Base-by-base conservation (phyloP, 768 basidiomycete genomes). In the Suillus spraguei region DNA sequence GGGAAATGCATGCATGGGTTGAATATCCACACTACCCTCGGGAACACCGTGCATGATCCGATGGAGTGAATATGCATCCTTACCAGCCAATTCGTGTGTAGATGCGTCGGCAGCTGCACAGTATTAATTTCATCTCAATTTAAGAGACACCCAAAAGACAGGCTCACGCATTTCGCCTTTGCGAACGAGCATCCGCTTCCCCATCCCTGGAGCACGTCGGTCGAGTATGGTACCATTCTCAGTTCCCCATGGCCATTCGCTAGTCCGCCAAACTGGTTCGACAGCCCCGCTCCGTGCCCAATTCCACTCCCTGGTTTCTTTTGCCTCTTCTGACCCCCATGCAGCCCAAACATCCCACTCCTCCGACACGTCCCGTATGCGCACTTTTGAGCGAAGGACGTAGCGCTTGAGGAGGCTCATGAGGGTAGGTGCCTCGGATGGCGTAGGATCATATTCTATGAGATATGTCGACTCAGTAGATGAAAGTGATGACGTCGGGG, bases 361-460 rank as follows among this genome's bases (percentile, higher is more conserved):
- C 1, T 85, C 83, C 5, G 92, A 87, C 5, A 89, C 89, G 70
- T 94, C 90, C 60, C 85, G 82, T 28, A 98, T 79, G 71, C 89
- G 90, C 42, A 98, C 94, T 71, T 94, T 96, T 16, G 95, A 90
- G 6, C 97, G 89, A 1, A 99, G 84, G 46, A 96, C 83, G 74
- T 91, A 92, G 14, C 89, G 87, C 70, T 93, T 95, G 65, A 99
- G 81, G 63, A 91, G 78, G n/a, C 87, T 71, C 16, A 88, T 74
- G 35, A 97, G 80, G 0, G 89, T 75, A 1, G 83, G 82, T 8
- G 85, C 83, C 66, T 87, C 84, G 35, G 88, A 83, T 1, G 83
- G 73, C 54, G 86, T 79, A 13, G 85, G 76, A 72, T 95, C 87
- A 70, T 89, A 87, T 71, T 94, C 92, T 63, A 93, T 74, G 53